These are phyloP conservation scores for Scheffersomyces stambukii DNA, from an alignment of 1,139 yeast genomes.

Conservation along the genomic window DNA sequence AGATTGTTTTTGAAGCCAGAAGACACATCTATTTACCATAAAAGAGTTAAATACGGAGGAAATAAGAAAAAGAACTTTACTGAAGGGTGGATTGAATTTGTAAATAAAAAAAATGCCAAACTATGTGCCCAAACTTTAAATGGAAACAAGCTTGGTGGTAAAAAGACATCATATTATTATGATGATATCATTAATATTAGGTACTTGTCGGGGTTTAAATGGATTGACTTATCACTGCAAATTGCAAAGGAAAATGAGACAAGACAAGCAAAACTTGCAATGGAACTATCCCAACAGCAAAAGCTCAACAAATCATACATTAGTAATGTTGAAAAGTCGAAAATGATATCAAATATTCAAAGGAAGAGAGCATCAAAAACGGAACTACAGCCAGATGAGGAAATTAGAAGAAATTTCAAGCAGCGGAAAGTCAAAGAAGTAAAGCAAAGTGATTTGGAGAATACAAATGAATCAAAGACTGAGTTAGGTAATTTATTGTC, in stretches of 20 bases:
- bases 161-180: conserved; percentile 85
- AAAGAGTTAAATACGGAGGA: conserved; percentile 85
- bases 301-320: conserved; percentile 81
- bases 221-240: conserved; percentile 93
- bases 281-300: conserved; percentile 86
- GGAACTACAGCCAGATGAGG: conserved; percentile 19
- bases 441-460: conserved; percentile 52
- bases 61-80: conserved; percentile 83
- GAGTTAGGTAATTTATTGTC: conserved; percentile 46
- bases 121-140: conserved; percentile 81
- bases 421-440: conserved; percentile 68
- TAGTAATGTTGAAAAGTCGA: conserved; percentile 79
- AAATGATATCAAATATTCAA: conserved; percentile 69
- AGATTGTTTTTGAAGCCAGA: conserved; percentile 87
- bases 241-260: conserved; percentile 87
- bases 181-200: conserved; percentile 92
- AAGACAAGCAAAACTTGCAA: conserved; percentile 79
- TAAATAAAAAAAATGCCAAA: conserved; percentile 80
- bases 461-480: conserved; percentile 35
- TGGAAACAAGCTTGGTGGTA: conserved; percentile 89
- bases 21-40: conserved; percentile 58
- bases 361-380: conserved; percentile 35
- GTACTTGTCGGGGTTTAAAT: conserved; percentile 86
- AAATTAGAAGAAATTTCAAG: conserved; percentile 51
- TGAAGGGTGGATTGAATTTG: conserved; percentile 98